Evolutionary conservation across 2,329 filamentous ascomycete genomes (phyloP), one percentile per base, ranked within the genome.

Genomic region (Botrytis elliptica): DNA sequence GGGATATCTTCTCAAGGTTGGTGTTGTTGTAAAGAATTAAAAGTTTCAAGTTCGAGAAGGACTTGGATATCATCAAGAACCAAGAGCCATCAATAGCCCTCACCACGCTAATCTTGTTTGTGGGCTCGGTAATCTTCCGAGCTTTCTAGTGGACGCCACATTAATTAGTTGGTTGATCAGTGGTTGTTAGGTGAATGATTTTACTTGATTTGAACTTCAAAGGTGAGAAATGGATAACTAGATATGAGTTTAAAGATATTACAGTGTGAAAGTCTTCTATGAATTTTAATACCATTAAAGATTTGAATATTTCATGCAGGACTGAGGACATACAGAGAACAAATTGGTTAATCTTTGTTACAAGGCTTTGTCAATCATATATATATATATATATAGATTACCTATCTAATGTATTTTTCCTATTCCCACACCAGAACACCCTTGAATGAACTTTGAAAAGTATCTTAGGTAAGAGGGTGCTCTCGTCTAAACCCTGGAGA

Each of bases 221-320:
- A 49, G 63, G 42, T 46, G 44, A 29, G n/a, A 57, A 9, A 18
- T 29, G 7, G n/a, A 29, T 1, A 8, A 8, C 2, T 3, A 25
- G 14, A 29, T 2, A 18, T 29, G 14, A 29, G 14, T 3, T 29
- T 29, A 16, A 55, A 4, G 49, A n/a, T n/a, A 1, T 4, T 22
- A 8, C 44, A 46, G 1, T 16, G 18, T 46, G 18, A 44, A 3
- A 44, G 42, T 20, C 6, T 20, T 44, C 7, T 20, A 4, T 49
- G 4, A 25, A 49, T 10, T 5, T 5, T 2, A 25, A 49, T 25
- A 1, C 4, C 9, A 12, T 49, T 7, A 5, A 49, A 49, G 22
- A 49, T 1, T 4, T 25, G 25, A n/a, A 0, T 0, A n/a, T n/a
- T 14, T 4, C 12, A n/a, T 1, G 1, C 3, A 14, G 5, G 22